Conservation (phyloP, 2,329 filamentous ascomycete species). For the Pseudopithomyces maydicus region DNA sequence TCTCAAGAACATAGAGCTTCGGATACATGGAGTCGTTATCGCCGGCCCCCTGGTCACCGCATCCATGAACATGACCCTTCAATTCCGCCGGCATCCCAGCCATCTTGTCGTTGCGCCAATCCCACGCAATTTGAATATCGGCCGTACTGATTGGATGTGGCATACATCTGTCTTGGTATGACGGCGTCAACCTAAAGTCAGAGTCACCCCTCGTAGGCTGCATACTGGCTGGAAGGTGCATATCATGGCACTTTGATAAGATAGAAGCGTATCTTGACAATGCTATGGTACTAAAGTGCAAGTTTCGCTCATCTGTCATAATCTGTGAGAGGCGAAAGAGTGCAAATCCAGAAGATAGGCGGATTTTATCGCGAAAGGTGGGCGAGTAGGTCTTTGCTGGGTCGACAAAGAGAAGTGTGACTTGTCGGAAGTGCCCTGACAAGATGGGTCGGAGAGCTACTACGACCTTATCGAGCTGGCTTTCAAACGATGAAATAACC, state of each 20-base stretch:
- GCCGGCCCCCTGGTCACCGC: background rate
- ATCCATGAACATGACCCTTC: background rate
- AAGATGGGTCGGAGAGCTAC: background rate
- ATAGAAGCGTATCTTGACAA: background rate
- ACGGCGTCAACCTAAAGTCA: background rate
- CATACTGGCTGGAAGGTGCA: background rate
- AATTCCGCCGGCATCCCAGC: background rate
- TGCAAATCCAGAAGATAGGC: background rate
- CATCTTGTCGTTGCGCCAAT: background rate
- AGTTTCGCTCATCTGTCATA: background rate
- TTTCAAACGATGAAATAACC: background rate
- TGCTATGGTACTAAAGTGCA: background rate
- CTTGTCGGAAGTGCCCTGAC: constrained; percentile 1
- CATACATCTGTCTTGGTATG: background rate
- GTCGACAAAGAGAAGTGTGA: constrained; percentile 2
- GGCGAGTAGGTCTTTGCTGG: background rate
- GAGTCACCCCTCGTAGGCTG: background rate
- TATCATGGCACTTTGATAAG: background rate
- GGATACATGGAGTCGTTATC: background rate
- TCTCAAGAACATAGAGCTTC: background rate
- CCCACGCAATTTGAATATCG: background rate
- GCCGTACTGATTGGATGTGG: background rate
- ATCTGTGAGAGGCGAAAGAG: constrained; percentile 1
- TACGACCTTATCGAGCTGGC: background rate
- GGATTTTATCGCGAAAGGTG: background rate